A percentile compares a stretch with the other conserved stretches of the same genome.
phyloP scores from a whole-genome alignment of 1,284 basidiomycete genomes.

The Malassezia vespertilionis region DNA sequence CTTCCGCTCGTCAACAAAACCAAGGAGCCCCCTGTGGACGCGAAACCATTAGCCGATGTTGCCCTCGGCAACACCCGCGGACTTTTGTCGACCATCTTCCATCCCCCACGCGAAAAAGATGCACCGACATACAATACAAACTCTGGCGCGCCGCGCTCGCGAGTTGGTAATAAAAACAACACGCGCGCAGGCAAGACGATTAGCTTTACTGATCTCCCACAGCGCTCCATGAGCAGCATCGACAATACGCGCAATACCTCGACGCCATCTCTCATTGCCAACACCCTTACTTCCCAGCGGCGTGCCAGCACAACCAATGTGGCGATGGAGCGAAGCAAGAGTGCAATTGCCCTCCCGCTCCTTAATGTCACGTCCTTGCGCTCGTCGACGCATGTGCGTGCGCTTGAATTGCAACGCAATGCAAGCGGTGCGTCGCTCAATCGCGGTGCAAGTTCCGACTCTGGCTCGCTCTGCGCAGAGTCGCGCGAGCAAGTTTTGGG shows the following conservation, averaged over 20 bases:
- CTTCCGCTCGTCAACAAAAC: conserved; percentile 15
- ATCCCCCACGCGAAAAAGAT: conserved; percentile 32
- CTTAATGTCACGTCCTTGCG: conserved; percentile 51
- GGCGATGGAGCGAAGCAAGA: conserved; percentile 56
- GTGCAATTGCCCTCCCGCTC: conserved; percentile 54
- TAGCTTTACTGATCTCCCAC: not conserved
- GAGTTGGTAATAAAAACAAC: too few relatives aligned
- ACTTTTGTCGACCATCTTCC: conserved; percentile 41
- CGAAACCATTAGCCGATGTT: conserved; percentile 16
- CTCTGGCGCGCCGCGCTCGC: too few relatives aligned
- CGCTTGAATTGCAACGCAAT: not conserved
- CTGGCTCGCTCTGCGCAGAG: too few relatives aligned
- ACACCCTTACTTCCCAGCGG: not conserved
- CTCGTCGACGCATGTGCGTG: conserved; percentile 44
- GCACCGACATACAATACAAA: too few relatives aligned
- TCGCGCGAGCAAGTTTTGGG: too few relatives aligned
- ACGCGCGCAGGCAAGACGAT: not conserved
- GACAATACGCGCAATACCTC: conserved; percentile 2
- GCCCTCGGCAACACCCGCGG: conserved; percentile 19
- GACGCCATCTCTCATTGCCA: not conserved
- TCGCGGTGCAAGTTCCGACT: too few relatives aligned
- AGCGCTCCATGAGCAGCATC: not conserved
- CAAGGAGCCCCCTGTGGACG: conserved; percentile 17
- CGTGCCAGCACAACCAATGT: conserved; percentile 18
- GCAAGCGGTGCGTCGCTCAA: not conserved